phyloP scores from a whole-genome alignment of 495 filamentous ascomycete genomes.

The Hypoxylon perforatum region DNA sequence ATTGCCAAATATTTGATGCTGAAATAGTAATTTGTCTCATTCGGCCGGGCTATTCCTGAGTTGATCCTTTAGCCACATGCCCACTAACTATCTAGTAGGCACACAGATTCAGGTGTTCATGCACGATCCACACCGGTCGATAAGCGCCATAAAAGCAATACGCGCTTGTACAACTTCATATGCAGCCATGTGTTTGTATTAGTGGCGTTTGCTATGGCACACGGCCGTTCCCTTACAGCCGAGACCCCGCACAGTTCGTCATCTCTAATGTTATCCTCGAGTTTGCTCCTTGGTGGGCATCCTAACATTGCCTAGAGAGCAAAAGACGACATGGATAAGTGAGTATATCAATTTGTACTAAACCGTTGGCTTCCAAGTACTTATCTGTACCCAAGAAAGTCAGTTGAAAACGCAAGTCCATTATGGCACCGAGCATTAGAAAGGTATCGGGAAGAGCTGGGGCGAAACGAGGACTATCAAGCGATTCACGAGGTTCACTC shows the following conservation, averaged over 20 bases:
- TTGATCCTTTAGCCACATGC: no score
- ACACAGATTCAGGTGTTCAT: no score
- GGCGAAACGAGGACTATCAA: constrained; percentile 34
- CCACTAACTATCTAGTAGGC: no score
- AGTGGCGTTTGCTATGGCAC: not conserved
- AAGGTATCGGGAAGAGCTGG: constrained; percentile 34
- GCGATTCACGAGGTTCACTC: constrained; percentile 28
- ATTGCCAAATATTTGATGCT: no score
- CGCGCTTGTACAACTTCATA: not conserved
- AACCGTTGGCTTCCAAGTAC: not conserved
- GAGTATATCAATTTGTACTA: not conserved
- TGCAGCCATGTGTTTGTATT: not conserved
- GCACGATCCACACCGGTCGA: not conserved
- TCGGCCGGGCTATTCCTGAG: no score
- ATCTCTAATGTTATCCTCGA: not conserved
- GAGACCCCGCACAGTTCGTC: not conserved
- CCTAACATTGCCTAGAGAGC: not conserved
- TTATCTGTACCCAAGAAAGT: not conserved
- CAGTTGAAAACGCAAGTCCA: constrained; percentile 3
- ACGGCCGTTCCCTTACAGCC: not conserved
- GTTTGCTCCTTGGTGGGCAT: not conserved
- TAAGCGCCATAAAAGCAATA: not conserved
- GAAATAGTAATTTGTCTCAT: no score
- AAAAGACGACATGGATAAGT: not conserved
- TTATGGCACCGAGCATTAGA: constrained; percentile 32